These are phyloP conservation scores for Phaeoacremonium minimum DNA, from an alignment of 2,329 filamentous ascomycete genomes.

Conservation along the genomic window DNA sequence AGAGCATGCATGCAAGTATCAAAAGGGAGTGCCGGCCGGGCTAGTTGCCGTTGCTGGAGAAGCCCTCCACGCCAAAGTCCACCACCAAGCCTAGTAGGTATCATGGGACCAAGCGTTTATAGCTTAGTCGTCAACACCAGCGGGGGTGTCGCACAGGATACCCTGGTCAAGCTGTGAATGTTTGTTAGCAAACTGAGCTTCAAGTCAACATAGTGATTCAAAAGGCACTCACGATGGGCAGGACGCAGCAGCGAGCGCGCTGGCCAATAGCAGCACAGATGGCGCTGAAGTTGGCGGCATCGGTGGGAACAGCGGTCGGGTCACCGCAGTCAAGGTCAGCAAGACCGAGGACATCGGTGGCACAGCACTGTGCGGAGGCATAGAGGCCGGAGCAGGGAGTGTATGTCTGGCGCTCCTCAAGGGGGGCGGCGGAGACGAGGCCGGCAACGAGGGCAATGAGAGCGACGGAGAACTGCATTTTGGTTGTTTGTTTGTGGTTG, in stretches of 20 bases:
- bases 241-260: conserved; percentile 52
- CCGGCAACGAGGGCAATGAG: conserved; percentile 6
- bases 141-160: conserved; percentile 25
- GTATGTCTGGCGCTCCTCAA: conserved; percentile 32
- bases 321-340: conserved; percentile 51
- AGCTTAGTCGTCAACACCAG: conserved; percentile 18
- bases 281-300: conserved; percentile 18
- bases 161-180: conserved; percentile 21
- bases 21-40: no score
- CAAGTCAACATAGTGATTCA: no score
- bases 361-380: conserved; percentile 50
- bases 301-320: conserved; percentile 11
- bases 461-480: conserved; percentile 7
- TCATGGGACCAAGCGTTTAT: no score
- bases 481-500: not conserved
- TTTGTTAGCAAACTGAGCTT: conserved; percentile 2
- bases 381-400: conserved; percentile 37
- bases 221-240: conserved; percentile 36
- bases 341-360: conserved; percentile 55
- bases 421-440: conserved; percentile 12
- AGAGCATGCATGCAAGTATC: no score
- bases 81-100: no score
- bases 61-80: no score
- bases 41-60: no score
- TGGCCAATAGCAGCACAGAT: conserved; percentile 45